Conservation (phyloP, 768 basidiomycete genomes). For the Psilocybe tampanensis region DNA sequence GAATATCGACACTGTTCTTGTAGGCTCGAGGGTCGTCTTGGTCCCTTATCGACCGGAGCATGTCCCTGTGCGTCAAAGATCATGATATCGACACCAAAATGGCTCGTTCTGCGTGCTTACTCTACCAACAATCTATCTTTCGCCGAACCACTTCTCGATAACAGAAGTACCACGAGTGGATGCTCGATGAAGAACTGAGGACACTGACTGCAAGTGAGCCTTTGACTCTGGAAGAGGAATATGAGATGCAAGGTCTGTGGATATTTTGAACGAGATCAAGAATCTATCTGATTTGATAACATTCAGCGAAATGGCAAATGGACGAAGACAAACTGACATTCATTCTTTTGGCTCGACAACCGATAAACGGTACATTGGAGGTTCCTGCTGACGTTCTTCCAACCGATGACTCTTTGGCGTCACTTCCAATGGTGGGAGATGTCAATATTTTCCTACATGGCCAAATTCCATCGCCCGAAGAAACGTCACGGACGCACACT, state of each 20-base stretch:
- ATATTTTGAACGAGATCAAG: not conserved
- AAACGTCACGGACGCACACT: not conserved
- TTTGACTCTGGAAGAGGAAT: conserved; percentile 77
- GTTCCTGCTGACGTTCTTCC: conserved; percentile 23
- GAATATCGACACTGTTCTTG: conserved; percentile 67
- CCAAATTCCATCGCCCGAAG: conserved; percentile 20
- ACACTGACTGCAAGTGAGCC: conserved; percentile 85
- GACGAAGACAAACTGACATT: conserved; percentile 94
- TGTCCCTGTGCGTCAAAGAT: conserved; percentile 39
- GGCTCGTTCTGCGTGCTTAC: no score
- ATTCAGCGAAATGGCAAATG: conserved; percentile 77
- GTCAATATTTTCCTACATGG: conserved; percentile 89
- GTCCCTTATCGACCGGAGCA: conserved; percentile 77
- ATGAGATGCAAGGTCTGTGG: conserved; percentile 81
- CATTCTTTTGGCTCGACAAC: conserved; percentile 69
- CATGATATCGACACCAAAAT: not conserved
- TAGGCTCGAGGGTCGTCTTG: conserved; percentile 69
- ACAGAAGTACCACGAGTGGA: conserved; percentile 89
- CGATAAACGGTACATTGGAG: conserved; percentile 9
- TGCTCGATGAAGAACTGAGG: conserved; percentile 73
- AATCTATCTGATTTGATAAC: not conserved
- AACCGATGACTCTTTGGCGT: conserved; percentile 33
- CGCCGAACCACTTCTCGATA: not conserved
- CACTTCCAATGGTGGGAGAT: conserved; percentile 82
- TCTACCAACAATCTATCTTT: not conserved